A percentile compares a stretch with the other conserved stretches of the same genome.
phyloP scores from a whole-genome alignment of 2,329 filamentous ascomycete genomes.

The Fusarium begoniae region DNA sequence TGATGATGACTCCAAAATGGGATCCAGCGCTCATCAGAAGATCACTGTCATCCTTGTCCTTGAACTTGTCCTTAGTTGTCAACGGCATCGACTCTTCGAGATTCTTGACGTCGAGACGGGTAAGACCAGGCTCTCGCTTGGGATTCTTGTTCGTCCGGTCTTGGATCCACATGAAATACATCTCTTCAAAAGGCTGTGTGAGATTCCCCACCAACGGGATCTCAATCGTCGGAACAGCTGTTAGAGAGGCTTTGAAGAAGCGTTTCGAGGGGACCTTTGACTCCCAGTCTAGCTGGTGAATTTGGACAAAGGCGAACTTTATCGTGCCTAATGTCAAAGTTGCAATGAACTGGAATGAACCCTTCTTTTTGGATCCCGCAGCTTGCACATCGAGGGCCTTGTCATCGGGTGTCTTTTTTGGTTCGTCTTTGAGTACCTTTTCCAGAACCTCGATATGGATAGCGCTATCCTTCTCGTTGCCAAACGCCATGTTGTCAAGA shows the following conservation, averaged over 20 bases:
- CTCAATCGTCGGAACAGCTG: not conserved
- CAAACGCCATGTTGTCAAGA: not conserved
- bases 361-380: not conserved
- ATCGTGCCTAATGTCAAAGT: not conserved
- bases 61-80: constrained; percentile 12
- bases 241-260: not conserved
- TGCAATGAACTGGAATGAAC: not conserved
- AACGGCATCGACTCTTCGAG: not conserved
- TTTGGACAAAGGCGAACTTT: not conserved
- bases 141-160: constrained; percentile 12
- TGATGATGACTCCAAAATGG: constrained; percentile 41
- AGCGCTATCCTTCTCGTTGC: not conserved
- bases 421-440: not conserved
- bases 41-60: constrained; percentile 8
- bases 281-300: not conserved
- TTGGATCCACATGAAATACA: constrained; percentile 47
- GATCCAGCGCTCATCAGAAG: constrained; percentile 35
- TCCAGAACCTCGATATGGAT: not conserved
- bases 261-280: not conserved
- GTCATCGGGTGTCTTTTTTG: not conserved
- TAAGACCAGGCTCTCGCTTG: not conserved
- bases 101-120: not conserved
- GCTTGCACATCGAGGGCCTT: not conserved
- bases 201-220: constrained; percentile 42
- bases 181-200: constrained; percentile 48